Conservation (phyloP, 2,329 filamentous ascomycete genomes). For the Colletotrichum horii region DNA sequence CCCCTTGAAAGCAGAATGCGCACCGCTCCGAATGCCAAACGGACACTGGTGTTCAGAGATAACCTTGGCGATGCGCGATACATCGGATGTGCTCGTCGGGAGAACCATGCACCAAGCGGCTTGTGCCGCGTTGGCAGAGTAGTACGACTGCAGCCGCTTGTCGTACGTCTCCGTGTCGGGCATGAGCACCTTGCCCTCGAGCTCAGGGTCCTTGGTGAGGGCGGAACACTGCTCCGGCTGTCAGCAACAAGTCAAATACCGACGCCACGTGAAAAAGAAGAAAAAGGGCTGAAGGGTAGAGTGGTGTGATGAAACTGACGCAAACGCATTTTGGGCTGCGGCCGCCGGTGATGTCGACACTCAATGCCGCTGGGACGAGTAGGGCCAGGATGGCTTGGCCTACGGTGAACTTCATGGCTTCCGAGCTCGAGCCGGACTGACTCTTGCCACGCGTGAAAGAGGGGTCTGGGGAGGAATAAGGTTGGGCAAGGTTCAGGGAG, state of each 20-base stretch:
- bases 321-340: neutral
- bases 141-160: constrained; percentile 29
- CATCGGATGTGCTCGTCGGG: constrained; percentile 6
- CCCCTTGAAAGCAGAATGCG: constrained; percentile 28
- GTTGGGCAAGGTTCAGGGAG: neutral
- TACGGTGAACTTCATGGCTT: neutral
- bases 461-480: neutral
- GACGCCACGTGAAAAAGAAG: neutral
- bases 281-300: neutral
- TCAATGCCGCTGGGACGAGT: neutral
- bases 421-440: neutral
- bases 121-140: constrained; percentile 34
- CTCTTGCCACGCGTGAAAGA: neutral
- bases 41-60: constrained; percentile 27
- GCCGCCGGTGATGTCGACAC: neutral
- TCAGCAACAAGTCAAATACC: neutral
- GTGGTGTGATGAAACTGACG: neutral
- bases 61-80: constrained; percentile 25
- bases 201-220: constrained; percentile 21
- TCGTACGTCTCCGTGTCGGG: constrained; percentile 25
- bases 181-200: constrained; percentile 28
- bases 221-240: constrained; percentile 25
- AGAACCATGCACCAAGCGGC: constrained; percentile 29
- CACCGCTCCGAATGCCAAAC: constrained; percentile 32
- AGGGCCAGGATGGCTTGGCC: neutral